Conservation (phyloP, 129 eudicot genomes). For the Centella asiatica region DNA sequence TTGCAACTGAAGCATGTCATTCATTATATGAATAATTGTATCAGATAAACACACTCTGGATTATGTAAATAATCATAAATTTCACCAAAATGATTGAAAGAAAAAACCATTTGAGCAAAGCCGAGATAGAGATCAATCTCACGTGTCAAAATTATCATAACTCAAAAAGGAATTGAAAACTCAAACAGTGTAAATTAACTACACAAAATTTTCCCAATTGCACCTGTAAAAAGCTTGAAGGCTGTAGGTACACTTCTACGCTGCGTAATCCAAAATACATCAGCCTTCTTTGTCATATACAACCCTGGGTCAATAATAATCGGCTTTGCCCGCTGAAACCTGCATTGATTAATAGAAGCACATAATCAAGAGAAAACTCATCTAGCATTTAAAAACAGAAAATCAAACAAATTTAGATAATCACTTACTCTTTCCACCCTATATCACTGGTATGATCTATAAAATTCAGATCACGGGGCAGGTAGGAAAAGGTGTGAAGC, state of each 20-base stretch:
- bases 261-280: slow-evolving; percentile 63
- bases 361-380: neutral
- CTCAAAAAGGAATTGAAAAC: neutral
- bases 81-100: neutral
- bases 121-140: neutral
- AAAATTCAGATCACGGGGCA: slow-evolving; percentile 23
- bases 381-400: neutral
- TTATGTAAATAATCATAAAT: no score
- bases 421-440: slow-evolving; percentile 27
- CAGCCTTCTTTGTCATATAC: slow-evolving; percentile 58
- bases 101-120: neutral
- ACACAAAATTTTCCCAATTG: neutral
- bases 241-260: slow-evolving; percentile 79
- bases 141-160: neutral
- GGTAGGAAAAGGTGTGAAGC: slow-evolving; percentile 17
- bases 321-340: slow-evolving; percentile 76
- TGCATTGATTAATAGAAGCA: slow-evolving; percentile 15
- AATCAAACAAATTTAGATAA: neutral
- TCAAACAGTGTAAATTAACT: neutral
- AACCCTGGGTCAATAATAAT: slow-evolving; percentile 80
- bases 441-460: slow-evolving; percentile 30
- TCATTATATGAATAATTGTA: no score
- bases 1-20: no score
- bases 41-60: no score
- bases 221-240: slow-evolving; percentile 83